Evolutionary conservation across 257 asterid genomes (phyloP).

Genomic region (Penstemon newberryi): DNA sequence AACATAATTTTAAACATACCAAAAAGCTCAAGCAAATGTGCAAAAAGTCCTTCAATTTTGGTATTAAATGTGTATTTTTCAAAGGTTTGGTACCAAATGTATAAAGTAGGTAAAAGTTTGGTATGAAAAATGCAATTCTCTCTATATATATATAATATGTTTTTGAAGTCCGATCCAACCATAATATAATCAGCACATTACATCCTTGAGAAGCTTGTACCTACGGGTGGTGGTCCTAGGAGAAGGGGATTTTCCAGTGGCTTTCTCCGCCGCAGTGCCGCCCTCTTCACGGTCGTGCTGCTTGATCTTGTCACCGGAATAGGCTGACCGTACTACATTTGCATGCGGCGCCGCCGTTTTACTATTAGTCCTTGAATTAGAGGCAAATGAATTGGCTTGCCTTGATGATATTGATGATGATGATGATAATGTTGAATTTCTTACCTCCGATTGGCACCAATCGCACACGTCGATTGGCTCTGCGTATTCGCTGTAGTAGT

Average conservation of each 20-base stretch:
- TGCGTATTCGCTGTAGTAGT: slow-evolving; percentile 30
- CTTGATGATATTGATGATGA: slow-evolving; percentile 1
- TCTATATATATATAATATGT: background rate
- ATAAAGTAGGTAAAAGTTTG: too few relatives aligned
- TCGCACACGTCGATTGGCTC: slow-evolving; percentile 39
- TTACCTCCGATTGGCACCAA: slow-evolving; percentile 47
- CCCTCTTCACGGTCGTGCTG: slow-evolving; percentile 8
- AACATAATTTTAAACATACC: too few relatives aligned
- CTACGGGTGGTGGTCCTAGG: slow-evolving; percentile 49
- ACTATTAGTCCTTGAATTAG: background rate
- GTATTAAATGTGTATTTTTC: too few relatives aligned
- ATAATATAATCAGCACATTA: slow-evolving; percentile 38
- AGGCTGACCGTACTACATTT: slow-evolving; percentile 20
- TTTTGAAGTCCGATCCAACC: background rate
- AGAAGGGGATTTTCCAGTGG: slow-evolving; percentile 37
- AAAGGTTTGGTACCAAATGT: too few relatives aligned
- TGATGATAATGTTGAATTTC: slow-evolving; percentile 11
- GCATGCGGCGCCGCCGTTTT: slow-evolving; percentile 5
- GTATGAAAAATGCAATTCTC: too few relatives aligned
- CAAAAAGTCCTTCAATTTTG: too few relatives aligned
- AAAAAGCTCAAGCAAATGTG: too few relatives aligned
- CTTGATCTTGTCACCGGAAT: slow-evolving; percentile 36
- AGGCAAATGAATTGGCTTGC: too few relatives aligned
- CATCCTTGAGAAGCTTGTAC: slow-evolving; percentile 63
- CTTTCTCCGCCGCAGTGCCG: slow-evolving; percentile 24